phyloP scores from a whole-genome alignment of 495 filamentous ascomycete genomes.

The Diplogelasinospora grovesii region DNA sequence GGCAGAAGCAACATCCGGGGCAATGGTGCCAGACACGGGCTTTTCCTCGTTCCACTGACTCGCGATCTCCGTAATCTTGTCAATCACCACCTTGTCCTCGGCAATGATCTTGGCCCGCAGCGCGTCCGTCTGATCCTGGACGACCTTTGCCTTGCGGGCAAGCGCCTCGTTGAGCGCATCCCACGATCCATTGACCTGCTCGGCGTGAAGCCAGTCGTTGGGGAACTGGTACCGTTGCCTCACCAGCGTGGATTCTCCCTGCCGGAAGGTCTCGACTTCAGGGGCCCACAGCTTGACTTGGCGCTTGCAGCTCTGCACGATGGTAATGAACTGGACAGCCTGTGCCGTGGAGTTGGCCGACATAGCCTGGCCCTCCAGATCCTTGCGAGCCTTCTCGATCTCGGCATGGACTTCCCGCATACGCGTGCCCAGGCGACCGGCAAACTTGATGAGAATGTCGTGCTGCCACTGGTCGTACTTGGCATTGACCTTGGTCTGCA shows the following conservation, averaged over 20 bases:
- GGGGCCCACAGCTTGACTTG: conserved; percentile 91
- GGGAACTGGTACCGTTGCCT: conserved; percentile 91
- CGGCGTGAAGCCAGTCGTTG: conserved; percentile 85
- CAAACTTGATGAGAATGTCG: conserved; percentile 90
- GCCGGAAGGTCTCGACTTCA: conserved; percentile 89
- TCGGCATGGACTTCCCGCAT: conserved; percentile 87
- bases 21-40: conserved; percentile 88
- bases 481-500: conserved; percentile 93
- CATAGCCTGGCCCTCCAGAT: conserved; percentile 83
- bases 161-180: conserved; percentile 82
- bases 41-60: conserved; percentile 90
- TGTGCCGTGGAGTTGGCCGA: conserved; percentile 91
- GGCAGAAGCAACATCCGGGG: conserved; percentile 75
- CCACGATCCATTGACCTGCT: conserved; percentile 94
- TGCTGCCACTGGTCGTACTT: conserved; percentile 99
- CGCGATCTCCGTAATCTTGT: conserved; percentile 79
- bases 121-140: conserved; percentile 91
- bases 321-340: conserved; percentile 96
- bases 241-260: conserved; percentile 83
- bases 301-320: conserved; percentile 90
- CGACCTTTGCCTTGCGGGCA: conserved; percentile 81
- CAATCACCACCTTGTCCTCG: conserved; percentile 82
- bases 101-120: conserved; percentile 92
- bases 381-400: conserved; percentile 76
- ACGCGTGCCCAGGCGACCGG: conserved; percentile 74